Base-by-base conservation (phyloP, 352 stramenopile genomes). In the Peronospora farinosa region DNA sequence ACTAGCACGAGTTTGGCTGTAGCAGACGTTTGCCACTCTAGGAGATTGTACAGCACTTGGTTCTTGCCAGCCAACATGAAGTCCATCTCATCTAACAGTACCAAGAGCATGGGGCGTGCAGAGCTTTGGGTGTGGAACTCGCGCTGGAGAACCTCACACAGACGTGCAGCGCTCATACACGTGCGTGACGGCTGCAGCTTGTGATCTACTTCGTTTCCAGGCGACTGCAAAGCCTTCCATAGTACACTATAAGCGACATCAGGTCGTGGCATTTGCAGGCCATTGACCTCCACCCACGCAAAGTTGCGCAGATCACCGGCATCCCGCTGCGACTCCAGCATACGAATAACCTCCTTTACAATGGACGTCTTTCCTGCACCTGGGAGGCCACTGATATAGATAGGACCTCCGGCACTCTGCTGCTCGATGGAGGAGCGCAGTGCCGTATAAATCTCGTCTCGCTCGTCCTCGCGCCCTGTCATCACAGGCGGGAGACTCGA, bases 31-130 rank as follows among this genome's bases (percentile, higher is more conserved):
- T 86, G 75, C 78, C 78, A 89, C 54, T 89, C 78, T 17, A 89
- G 62, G 25, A 89, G 51, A 51, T 89, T 89, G 72, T 89, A 89
- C 46, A 89, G 60, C 45, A 89, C 78, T 32, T 74, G 67, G 54
- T 81, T 83, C 56, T 88, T 88, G 32, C 74, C 71, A 0, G 73
- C 70, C 17, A 86, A 54, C 57, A 88, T 78, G 43, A 88, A 88
- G 45, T 88, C 77, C 72, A 88, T 86, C 56, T 88, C 77, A 37
- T 88, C 77, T 39, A 88, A 54, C 42, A 88, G 57, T 25, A 86
- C 59, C 28, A 88, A 38, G 4, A 88, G 21, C 42, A 78, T 78
- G 12, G 74, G 74, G 8, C 77, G 72, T 21, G 47, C 48, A 5
- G 67, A 17, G 8, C 67, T 63, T 28, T 62, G 63, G 3, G 53